phyloP scores from a whole-genome alignment of 2,329 filamentous ascomycete species.

The Ophiocordyceps sinensis region DNA sequence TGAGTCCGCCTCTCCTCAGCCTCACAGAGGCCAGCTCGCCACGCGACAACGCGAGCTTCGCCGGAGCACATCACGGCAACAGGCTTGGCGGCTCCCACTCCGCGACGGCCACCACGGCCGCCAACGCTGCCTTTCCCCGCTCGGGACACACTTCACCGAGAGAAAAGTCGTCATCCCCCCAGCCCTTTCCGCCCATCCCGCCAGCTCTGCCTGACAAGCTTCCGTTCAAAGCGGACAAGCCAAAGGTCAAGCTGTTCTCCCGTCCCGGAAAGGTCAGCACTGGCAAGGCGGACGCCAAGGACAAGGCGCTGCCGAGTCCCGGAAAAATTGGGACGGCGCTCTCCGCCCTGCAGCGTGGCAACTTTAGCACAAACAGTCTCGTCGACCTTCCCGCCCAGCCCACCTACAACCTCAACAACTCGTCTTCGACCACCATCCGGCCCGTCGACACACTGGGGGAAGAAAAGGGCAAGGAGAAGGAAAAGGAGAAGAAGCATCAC shows the following conservation, averaged over 20 bases:
- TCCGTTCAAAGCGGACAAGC: constrained; percentile 44
- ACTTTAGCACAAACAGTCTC: constrained; percentile 60
- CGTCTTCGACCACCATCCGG: constrained; percentile 63
- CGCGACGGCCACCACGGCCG: constrained; percentile 48
- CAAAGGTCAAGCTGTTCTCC: constrained; percentile 71
- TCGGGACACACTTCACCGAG: constrained; percentile 41
- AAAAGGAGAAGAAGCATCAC: constrained; percentile 66
- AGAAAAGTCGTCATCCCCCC: constrained; percentile 19
- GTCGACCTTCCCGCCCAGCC: constrained; percentile 46
- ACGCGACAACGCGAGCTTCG: constrained; percentile 36
- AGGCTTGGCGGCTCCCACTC: constrained; percentile 40
- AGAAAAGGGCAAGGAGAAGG: constrained; percentile 39
- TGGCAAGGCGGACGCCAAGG: constrained; percentile 47
- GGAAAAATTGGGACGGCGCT: constrained; percentile 55
- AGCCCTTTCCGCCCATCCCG: constrained; percentile 20
- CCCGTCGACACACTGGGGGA: constrained; percentile 37
- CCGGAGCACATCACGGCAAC: constrained; percentile 35
- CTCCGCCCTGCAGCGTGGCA: constrained; percentile 48
- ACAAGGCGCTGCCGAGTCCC: constrained; percentile 57
- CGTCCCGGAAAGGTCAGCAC: constrained; percentile 62
- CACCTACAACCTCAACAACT: constrained; percentile 62
- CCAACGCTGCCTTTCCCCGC: constrained; percentile 59
- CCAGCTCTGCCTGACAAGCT: constrained; percentile 41
- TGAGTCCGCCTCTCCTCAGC: constrained; percentile 48
- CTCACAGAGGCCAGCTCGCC: constrained; percentile 51